A percentile compares a stretch with the other conserved stretches of the same genome.
Conservation (phyloP, 2,329 filamentous ascomycete species). For the Helicocarpus griseus region DNA sequence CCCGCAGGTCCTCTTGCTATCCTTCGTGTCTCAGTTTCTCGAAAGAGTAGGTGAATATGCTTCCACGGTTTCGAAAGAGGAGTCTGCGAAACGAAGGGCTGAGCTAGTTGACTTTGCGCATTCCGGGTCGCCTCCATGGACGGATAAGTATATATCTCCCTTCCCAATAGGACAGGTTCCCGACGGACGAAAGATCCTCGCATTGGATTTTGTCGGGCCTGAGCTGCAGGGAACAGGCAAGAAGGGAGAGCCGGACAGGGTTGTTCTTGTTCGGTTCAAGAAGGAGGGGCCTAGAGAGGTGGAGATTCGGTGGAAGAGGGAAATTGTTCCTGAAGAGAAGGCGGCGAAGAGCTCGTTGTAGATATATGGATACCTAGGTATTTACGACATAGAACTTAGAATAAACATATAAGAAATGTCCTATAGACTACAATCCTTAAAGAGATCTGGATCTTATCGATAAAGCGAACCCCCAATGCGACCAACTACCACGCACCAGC, state of each 20-base stretch:
- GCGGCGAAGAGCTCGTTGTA: slow-evolving; percentile 25
- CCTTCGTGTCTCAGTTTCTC: slow-evolving; percentile 42
- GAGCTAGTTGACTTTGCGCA: slow-evolving; percentile 41
- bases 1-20: slow-evolving; percentile 62
- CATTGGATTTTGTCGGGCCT: slow-evolving; percentile 44
- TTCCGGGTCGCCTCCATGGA: slow-evolving; percentile 36
- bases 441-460: neutral
- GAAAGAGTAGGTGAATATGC: slow-evolving; percentile 20
- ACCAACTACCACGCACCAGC: neutral
- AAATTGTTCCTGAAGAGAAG: slow-evolving; percentile 34
- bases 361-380: neutral
- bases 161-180: slow-evolving; percentile 27
- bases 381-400: neutral
- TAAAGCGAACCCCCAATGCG: neutral
- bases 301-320: slow-evolving; percentile 41
- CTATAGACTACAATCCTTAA: neutral
- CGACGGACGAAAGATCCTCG: slow-evolving; percentile 44
- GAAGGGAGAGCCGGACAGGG: slow-evolving; percentile 44
- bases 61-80: slow-evolving; percentile 14
- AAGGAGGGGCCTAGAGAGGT: slow-evolving; percentile 49
- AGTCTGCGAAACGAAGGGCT: slow-evolving; percentile 27
- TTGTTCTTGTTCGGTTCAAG: slow-evolving; percentile 48
- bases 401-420: neutral
- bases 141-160: slow-evolving; percentile 39
- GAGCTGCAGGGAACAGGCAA: slow-evolving; percentile 43